These are phyloP conservation scores for Diaporthe australafricana DNA, from an alignment of 2,329 filamentous ascomycete genomes.

Conservation along the genomic window DNA sequence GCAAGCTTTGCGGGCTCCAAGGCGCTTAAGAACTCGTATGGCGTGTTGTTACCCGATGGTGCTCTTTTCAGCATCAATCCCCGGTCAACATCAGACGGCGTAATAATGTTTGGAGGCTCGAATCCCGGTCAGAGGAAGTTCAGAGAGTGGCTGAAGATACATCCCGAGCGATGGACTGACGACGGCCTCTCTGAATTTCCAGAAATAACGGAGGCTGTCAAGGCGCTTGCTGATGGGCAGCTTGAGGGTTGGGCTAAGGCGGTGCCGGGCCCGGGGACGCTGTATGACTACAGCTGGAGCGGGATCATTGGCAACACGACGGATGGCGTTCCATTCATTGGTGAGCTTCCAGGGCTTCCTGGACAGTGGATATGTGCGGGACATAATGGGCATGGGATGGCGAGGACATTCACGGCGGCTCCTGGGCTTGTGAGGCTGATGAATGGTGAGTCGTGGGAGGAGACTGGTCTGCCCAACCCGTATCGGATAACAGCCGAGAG, in stretches of 20 bases:
- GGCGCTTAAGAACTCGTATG: conserved; percentile 46
- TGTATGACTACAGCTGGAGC: conserved; percentile 41
- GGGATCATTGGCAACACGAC: conserved; percentile 35
- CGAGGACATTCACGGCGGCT: conserved; percentile 58
- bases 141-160: conserved; percentile 44
- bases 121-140: conserved; percentile 47
- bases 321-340: conserved; percentile 59
- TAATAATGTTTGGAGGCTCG: conserved; percentile 47
- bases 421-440: conserved; percentile 56
- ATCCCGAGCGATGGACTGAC: conserved; percentile 46
- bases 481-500: conserved; percentile 37
- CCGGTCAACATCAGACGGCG: conserved; percentile 45
- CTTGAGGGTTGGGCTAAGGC: conserved; percentile 44
- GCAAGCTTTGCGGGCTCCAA: conserved; percentile 23
- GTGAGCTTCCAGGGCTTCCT: conserved; percentile 50
- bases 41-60: conserved; percentile 45
- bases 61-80: conserved; percentile 48
- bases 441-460: conserved; percentile 49
- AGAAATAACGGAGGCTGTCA: conserved; percentile 43
- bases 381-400: conserved; percentile 60
- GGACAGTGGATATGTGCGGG: conserved; percentile 62
- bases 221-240: conserved; percentile 42
- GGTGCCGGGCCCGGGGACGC: conserved; percentile 43
- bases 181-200: conserved; percentile 45
- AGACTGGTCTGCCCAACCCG: conserved; percentile 46